Conservation (phyloP, 2,329 filamentous ascomycete species). For the Paecilomyces formosus region DNA sequence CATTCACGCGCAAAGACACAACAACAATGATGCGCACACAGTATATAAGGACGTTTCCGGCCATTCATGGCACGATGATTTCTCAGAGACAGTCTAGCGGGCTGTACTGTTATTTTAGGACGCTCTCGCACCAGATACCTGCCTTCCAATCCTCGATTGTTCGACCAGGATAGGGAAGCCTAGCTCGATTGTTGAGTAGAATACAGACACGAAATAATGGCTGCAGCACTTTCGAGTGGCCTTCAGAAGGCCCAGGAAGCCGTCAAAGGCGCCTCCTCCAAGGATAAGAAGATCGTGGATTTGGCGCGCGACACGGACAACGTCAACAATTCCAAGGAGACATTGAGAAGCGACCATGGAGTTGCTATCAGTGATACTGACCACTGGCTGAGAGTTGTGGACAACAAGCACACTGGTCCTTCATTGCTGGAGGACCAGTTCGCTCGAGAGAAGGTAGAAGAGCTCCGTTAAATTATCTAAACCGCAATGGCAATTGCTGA, state of each 20-base stretch:
- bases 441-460: slow-evolving; percentile 61
- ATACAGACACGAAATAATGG: slow-evolving; percentile 12
- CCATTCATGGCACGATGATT: neutral
- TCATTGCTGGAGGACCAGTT: slow-evolving; percentile 64
- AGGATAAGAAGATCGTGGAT: slow-evolving; percentile 52
- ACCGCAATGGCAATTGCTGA: neutral
- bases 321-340: slow-evolving; percentile 44
- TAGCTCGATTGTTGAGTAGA: neutral
- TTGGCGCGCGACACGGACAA: slow-evolving; percentile 54
- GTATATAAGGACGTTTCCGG: neutral
- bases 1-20: neutral
- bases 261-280: slow-evolving; percentile 14
- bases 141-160: neutral
- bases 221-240: slow-evolving; percentile 18
- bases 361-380: slow-evolving; percentile 67
- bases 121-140: neutral
- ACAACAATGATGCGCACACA: neutral
- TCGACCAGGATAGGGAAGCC: neutral
- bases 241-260: slow-evolving; percentile 22
- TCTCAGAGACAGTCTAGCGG: neutral
- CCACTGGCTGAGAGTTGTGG: slow-evolving; percentile 64
- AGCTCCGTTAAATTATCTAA: neutral
- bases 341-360: slow-evolving; percentile 71
- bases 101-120: neutral
- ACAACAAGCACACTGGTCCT: slow-evolving; percentile 58